Base-by-base conservation (phyloP, 768 basidiomycete species). In the Udeniomyces megalosporus region DNA sequence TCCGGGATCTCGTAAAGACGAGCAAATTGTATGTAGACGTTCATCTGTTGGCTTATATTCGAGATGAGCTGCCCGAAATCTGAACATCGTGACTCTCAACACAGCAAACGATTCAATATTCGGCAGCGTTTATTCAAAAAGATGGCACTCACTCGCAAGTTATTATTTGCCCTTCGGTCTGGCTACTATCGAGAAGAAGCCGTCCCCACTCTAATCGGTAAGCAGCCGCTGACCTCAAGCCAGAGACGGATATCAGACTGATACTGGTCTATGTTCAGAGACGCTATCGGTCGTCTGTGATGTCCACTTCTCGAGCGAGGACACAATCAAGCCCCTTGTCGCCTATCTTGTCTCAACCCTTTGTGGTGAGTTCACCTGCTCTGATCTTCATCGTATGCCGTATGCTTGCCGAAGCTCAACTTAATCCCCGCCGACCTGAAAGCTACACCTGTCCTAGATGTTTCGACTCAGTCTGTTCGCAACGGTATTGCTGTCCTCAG, bases 261-360 rank as follows among this genome's bases (percentile, higher is more conserved):
- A 60, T 28, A 11, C 28, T 28, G 11, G n/a, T 22, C 11, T 24
- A 7, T 22, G 22, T 32, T 12, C 52, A 61, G 60, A 54, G 32
- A 61, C 60, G 10, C 42, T 61, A 12, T 55, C 81, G 84, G 1
- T 74, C 91, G 42, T 79, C 78, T 46, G 75, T 79, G 4, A 79
- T 82, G 78, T 82, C 0, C 76, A 80, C n/a, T 88, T 87, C 68
- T 79, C 81, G 2, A 78, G 81, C 45, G 84, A 85, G 29, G 83
- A 84, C 52, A 77, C 79, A 0, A 84, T 93, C 68, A 93, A 90
- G 69, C 90, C 92, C 0, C 73, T 91, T 1, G 81, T 89, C 4
- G 84, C 88, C 0, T 93, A 87, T 71, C 75, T 93, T 8, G 86
- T 88, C 1, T 86, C 88, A 0, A 85, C 85, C 69, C 72, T 91